These are phyloP conservation scores for Scheffersomyces quercinus DNA, from an alignment of 1,139 yeast species.

Conservation along the genomic window DNA sequence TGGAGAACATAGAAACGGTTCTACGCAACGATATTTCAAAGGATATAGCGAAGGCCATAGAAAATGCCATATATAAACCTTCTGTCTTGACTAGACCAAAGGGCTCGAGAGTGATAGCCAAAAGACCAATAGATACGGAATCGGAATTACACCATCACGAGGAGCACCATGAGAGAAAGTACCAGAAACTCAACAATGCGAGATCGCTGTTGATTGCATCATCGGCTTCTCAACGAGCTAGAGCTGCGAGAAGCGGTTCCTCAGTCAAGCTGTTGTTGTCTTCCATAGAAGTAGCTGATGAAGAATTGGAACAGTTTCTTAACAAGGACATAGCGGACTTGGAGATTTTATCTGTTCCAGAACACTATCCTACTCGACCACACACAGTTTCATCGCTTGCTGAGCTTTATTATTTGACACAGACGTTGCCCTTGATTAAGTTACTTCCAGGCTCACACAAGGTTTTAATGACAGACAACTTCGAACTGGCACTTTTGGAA, in stretches of 20 bases:
- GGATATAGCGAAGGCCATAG: neutral
- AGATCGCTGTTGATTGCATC: neutral
- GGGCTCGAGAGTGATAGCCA: too few species aligned
- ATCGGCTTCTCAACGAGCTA: neutral
- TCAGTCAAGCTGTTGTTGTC: constrained; percentile 19
- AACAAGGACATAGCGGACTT: constrained; percentile 30
- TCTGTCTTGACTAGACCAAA: too few species aligned
- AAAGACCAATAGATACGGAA: too few species aligned
- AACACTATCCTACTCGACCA: constrained; percentile 43
- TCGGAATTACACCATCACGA: too few species aligned
- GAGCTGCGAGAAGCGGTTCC: constrained; percentile 4
- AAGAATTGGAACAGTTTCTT: constrained; percentile 26
- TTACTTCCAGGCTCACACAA: constrained; percentile 84
- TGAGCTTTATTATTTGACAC: constrained; percentile 83
- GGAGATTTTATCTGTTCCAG: constrained; percentile 44
- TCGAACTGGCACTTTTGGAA: constrained; percentile 84
- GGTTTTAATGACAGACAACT: constrained; percentile 79
- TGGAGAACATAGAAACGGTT: neutral
- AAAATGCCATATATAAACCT: neutral
- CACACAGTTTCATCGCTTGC: constrained; percentile 66
- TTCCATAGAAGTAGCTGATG: constrained; percentile 19
- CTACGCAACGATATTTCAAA: neutral
- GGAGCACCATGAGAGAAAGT: too few species aligned
- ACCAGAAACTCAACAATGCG: too few species aligned
- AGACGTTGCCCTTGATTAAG: constrained; percentile 80